Conservation (phyloP, 148 eudicot species). For the Fagopyrum tataricum region DNA sequence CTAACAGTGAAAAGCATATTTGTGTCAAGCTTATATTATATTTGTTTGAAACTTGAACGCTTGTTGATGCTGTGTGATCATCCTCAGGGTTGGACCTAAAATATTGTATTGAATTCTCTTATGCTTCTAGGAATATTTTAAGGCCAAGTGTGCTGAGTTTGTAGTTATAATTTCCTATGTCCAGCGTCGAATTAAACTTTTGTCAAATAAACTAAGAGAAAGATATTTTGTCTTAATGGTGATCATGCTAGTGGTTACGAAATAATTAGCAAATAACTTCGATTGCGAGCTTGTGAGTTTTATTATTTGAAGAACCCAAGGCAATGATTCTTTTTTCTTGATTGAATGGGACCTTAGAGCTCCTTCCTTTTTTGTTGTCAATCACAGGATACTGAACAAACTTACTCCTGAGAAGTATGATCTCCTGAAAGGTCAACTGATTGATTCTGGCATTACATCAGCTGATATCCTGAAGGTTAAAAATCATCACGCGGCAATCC, state of each 20-base stretch:
- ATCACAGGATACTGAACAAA: slow-evolving; percentile 82
- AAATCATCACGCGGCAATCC: background rate
- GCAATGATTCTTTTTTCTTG: background rate
- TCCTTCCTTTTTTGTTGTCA: background rate
- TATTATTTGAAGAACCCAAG: background rate
- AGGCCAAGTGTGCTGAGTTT: background rate
- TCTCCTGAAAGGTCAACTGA: slow-evolving; percentile 73
- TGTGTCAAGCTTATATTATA: background rate
- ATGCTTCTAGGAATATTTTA: background rate
- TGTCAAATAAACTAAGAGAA: background rate
- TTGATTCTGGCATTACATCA: slow-evolving; percentile 79
- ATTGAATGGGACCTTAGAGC: background rate
- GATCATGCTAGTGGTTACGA: background rate
- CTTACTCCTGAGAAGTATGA: slow-evolving; percentile 96
- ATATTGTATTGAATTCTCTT: background rate
- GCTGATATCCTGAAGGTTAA: slow-evolving; percentile 86
- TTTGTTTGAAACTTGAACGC: background rate
- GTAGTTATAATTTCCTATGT: background rate
- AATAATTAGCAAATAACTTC: background rate
- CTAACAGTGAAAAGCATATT: no score
- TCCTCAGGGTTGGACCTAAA: background rate
- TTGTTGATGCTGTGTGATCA: background rate
- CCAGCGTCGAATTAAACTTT: background rate
- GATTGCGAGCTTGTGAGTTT: background rate
- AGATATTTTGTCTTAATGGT: background rate